These are phyloP conservation scores for Gracilaria vermiculophylla DNA, from an alignment of 23 red algal species.

Conservation along the genomic window DNA sequence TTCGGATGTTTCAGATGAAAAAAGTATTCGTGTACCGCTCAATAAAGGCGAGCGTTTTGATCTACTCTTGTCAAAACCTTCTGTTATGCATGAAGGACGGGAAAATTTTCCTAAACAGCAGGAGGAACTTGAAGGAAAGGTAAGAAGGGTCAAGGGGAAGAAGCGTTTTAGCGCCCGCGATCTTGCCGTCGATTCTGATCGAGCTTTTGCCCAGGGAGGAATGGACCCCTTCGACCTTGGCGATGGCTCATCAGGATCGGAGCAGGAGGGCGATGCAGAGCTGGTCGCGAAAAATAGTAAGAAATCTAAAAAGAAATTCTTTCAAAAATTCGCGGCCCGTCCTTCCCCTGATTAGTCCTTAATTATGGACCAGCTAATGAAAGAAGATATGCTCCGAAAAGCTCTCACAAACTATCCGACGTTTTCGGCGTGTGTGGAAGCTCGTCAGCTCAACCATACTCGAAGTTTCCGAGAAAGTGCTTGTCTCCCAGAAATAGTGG, in stretches of 20 bases:
- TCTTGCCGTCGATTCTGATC: no score
- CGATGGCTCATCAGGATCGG: background rate
- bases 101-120: no score
- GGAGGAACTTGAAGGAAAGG: no score
- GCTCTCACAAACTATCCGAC: conserved; percentile 11
- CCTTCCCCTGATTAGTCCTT: background rate
- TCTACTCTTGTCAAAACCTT: no score
- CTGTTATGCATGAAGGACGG: no score
- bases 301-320: background rate
- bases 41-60: no score
- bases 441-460: background rate
- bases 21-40: no score
- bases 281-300: background rate
- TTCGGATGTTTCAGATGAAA: no score
- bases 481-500: background rate
- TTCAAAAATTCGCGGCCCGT: background rate
- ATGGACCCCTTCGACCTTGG: no score
- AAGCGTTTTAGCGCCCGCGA: no score
- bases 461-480: background rate
- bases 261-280: background rate
- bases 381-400: background rate
- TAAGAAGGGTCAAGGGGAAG: no score
- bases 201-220: no score
- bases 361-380: background rate
- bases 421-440: background rate